A percentile compares a stretch with the other conserved stretches of the same genome.
Evolutionary conservation across 352 stramenopile species (phyloP).

Genomic region (Globisporangium polare): DNA sequence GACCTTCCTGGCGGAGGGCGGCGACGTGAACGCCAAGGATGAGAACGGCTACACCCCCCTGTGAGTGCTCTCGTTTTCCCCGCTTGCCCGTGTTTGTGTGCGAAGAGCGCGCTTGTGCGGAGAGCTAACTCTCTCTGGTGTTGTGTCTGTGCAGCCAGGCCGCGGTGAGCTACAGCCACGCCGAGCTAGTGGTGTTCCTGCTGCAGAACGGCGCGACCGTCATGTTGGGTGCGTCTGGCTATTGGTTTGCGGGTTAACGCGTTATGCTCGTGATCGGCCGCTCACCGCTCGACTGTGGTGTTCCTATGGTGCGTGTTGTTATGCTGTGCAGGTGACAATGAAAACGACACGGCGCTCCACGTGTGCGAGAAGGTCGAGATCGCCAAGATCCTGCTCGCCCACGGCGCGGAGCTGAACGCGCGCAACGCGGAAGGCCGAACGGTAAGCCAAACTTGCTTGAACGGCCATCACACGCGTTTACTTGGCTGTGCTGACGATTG

Average conservation of each 20-base stretch:
- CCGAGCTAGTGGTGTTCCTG: slow-evolving; percentile 48
- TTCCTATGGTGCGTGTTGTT: neutral
- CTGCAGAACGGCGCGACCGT: slow-evolving; percentile 38
- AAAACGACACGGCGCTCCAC: slow-evolving; percentile 65
- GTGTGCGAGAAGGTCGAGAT: slow-evolving; percentile 56
- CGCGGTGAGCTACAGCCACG: slow-evolving; percentile 67
- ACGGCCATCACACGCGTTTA: neutral
- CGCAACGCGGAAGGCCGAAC: slow-evolving; percentile 56
- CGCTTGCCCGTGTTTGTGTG: no score
- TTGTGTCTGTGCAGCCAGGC: slow-evolving; percentile 37
- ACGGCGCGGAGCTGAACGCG: slow-evolving; percentile 59
- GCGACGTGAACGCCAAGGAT: slow-evolving; percentile 51
- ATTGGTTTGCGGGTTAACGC: neutral
- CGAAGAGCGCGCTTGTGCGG: neutral
- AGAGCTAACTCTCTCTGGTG: neutral
- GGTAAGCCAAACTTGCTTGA: slow-evolving; percentile 13
- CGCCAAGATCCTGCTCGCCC: slow-evolving; percentile 47
- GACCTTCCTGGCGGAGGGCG: slow-evolving; percentile 39
- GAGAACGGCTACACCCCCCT: slow-evolving; percentile 67
- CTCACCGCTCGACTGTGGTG: neutral
- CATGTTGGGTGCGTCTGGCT: slow-evolving; percentile 28
- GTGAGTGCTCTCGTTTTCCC: slow-evolving; percentile 35
- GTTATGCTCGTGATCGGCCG: neutral
- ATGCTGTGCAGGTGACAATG: slow-evolving; percentile 41
- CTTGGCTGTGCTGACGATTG: neutral